Evolutionary conservation across 306 rosid genomes (phyloP).

Genomic region (Albizia julibrissin): DNA sequence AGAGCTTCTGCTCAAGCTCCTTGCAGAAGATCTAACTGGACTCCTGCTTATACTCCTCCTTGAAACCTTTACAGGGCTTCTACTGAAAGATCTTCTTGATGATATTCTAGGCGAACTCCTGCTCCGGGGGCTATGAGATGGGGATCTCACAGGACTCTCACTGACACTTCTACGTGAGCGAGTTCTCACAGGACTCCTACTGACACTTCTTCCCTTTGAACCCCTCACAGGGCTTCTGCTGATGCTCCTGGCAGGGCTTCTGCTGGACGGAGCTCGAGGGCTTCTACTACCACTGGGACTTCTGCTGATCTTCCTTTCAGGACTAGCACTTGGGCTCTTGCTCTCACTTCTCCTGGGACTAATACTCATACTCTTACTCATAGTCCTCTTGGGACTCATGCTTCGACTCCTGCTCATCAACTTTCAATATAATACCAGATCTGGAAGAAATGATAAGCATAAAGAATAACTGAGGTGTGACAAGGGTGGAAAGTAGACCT

Average conservation of each 20-base stretch:
- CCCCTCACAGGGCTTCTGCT: slow-evolving; percentile 51
- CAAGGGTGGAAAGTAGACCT: slow-evolving; percentile 77
- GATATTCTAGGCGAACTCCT: slow-evolving; percentile 64
- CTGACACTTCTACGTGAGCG: slow-evolving; percentile 45
- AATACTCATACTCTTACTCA: slow-evolving; percentile 90
- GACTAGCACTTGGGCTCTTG: slow-evolving; percentile 63
- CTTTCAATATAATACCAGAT: slow-evolving; percentile 68
- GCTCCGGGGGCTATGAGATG: slow-evolving; percentile 48
- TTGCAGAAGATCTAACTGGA: slow-evolving; percentile 69
- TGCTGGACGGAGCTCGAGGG: slow-evolving; percentile 47
- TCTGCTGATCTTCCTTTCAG: slow-evolving; percentile 53
- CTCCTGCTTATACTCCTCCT: slow-evolving; percentile 67
- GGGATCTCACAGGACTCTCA: slow-evolving; percentile 51
- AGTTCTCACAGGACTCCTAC: slow-evolving; percentile 49
- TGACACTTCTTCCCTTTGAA: slow-evolving; percentile 44
- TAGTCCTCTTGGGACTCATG: slow-evolving; percentile 80
- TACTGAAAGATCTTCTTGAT: slow-evolving; percentile 53
- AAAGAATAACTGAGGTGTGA: slow-evolving; percentile 71
- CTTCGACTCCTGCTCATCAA: slow-evolving; percentile 97
- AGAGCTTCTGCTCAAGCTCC: slow-evolving; percentile 87
- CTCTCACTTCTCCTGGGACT: slow-evolving; percentile 73
- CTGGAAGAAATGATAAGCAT: slow-evolving; percentile 61
- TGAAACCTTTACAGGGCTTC: slow-evolving; percentile 66
- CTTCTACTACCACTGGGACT: slow-evolving; percentile 61
- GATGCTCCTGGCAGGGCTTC: slow-evolving; percentile 42